Conservation (phyloP, 2,329 filamentous ascomycete species). For the Penicillium italicum region DNA sequence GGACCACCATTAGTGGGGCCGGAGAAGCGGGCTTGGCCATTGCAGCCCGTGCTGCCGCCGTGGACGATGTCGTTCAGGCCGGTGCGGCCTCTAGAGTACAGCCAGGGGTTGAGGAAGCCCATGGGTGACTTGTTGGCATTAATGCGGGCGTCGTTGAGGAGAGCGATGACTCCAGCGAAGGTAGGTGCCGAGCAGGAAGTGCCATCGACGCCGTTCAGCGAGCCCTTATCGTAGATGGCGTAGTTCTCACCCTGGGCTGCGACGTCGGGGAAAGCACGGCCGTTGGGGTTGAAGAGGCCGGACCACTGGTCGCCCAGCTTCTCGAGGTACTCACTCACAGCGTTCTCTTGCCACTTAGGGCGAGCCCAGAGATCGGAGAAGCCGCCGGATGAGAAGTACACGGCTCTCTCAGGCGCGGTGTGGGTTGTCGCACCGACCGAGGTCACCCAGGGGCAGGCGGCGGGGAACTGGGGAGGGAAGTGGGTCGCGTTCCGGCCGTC, state of each 20-base stretch:
- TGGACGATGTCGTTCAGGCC: constrained; percentile 49
- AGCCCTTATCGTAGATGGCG: constrained; percentile 33
- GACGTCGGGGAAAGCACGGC: constrained; percentile 43
- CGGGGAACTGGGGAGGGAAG: constrained; percentile 45
- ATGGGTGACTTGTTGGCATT: constrained; percentile 48
- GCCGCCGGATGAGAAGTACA: constrained; percentile 43
- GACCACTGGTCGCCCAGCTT: constrained; percentile 25
- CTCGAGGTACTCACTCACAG: constrained; percentile 35
- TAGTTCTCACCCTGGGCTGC: constrained; percentile 37
- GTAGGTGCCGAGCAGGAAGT: constrained; percentile 55
- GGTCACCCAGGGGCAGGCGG: constrained; percentile 40
- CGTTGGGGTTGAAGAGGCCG: constrained; percentile 32
- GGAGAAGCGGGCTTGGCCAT: constrained; percentile 42
- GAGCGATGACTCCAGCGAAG: constrained; percentile 56
- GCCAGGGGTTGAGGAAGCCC: constrained; percentile 60
- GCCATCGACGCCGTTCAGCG: constrained; percentile 32
- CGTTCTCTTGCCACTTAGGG: constrained; percentile 33
- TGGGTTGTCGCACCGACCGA: constrained; percentile 42
- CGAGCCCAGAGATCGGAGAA: constrained; percentile 40
- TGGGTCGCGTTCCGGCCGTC: constrained; percentile 37
- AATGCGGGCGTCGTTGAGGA: constrained; percentile 61
- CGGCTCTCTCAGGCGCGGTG: constrained; percentile 38
- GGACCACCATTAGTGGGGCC: constrained; percentile 39
- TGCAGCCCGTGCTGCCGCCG: constrained; percentile 49
- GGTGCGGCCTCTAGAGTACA: constrained; percentile 47